Conservation (phyloP, 805 yeast species). For the Candida chauliodis region DNA sequence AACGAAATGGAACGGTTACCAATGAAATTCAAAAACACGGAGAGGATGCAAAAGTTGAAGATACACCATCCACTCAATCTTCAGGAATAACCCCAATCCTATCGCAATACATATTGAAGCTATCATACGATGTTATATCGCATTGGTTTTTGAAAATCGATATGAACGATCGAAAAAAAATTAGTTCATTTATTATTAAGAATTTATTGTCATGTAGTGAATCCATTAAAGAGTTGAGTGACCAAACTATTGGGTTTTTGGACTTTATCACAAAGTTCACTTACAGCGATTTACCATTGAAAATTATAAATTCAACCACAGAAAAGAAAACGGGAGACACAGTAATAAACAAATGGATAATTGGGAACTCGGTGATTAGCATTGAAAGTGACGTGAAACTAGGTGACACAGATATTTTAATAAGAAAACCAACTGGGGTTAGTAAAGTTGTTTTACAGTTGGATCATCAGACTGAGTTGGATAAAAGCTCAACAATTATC, state of each 20-base stretch:
- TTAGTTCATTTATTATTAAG: conserved; percentile 62
- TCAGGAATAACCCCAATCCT: conserved; percentile 43
- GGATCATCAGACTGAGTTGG: conserved; percentile 23
- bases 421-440: conserved; percentile 69
- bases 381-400: conserved; percentile 49
- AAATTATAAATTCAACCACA: conserved; percentile 28
- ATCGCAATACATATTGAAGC: conserved; percentile 55
- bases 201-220: conserved; percentile 41
- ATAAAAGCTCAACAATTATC: background rate
- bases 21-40: conserved; percentile 30
- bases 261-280: conserved; percentile 70
- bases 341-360: conserved; percentile 49
- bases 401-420: conserved; percentile 50
- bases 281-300: conserved; percentile 57
- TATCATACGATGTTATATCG: conserved; percentile 67
- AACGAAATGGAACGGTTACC: conserved; percentile 15
- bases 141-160: conserved; percentile 69
- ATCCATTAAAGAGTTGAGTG: conserved; percentile 28
- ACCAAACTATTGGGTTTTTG: conserved; percentile 56
- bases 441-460: conserved; percentile 43
- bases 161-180: conserved; percentile 51
- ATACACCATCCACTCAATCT: conserved; percentile 49
- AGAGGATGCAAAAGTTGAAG: conserved; percentile 49
- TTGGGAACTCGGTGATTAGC: conserved; percentile 55
- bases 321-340: conserved; percentile 5